Percentiles rank a stretch among this genome's conserved stretches.
Conservation (phyloP, 371 early-diverging fungal species). For the Mucor saturninus region DNA sequence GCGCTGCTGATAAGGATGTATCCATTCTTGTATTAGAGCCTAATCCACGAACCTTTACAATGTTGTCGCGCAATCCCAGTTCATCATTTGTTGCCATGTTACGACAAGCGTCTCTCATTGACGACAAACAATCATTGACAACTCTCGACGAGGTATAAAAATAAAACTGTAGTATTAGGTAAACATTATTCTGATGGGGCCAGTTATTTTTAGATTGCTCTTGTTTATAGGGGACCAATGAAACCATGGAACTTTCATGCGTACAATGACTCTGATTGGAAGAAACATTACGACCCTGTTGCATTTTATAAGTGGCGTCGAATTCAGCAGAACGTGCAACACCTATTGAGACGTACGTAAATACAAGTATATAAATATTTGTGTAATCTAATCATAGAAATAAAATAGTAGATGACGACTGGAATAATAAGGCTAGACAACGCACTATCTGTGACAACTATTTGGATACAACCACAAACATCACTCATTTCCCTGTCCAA, state of each 20-base stretch:
- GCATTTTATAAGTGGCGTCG: slow-evolving; percentile 42
- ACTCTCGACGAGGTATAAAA: neutral
- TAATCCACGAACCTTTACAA: slow-evolving; percentile 19
- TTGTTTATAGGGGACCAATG: slow-evolving; percentile 28
- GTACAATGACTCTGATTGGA: slow-evolving; percentile 35
- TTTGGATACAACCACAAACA: neutral
- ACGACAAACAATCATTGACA: neutral
- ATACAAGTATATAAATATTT: neutral
- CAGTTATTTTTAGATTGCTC: slow-evolving; percentile 19
- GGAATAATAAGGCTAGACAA: slow-evolving; percentile 26
- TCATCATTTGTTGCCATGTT: neutral
- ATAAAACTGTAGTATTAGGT: neutral
- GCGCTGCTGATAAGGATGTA: slow-evolving; percentile 16
- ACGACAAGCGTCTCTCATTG: neutral
- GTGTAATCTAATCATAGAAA: neutral
- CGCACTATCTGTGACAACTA: slow-evolving; percentile 21
- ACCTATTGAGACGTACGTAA: slow-evolving; percentile 12
- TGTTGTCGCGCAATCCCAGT: neutral
- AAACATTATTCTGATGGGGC: neutral
- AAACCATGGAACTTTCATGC: slow-evolving; percentile 45
- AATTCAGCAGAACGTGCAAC: slow-evolving; percentile 17
- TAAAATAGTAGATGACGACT: slow-evolving; percentile 11
- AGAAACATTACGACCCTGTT: slow-evolving; percentile 29
- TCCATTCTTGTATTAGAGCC: slow-evolving; percentile 24
- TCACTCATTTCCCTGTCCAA: slow-evolving; percentile 21